Evolutionary conservation across 495 filamentous ascomycete species (phyloP), one percentile per base, ranked within the genome.

Genomic region (Tuber melanosporum): DNA sequence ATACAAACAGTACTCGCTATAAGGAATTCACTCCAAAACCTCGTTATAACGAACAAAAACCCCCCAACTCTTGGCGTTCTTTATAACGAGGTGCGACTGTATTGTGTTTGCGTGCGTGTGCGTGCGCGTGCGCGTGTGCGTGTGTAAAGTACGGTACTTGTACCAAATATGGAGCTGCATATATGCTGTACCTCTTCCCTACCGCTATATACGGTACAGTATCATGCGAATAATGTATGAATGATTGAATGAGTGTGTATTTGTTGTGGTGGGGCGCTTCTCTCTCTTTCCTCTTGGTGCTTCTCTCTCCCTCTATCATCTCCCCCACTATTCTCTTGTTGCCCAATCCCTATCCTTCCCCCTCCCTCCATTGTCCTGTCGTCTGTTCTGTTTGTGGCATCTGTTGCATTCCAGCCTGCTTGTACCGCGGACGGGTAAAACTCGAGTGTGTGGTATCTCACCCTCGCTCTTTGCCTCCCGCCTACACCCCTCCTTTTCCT

Each of bases 381-480:
- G 57, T 66, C 26, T 36, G n/a, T 66, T 66, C 57, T 66, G 57
- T 66, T 66, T 66, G 57, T 66, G 57, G 57, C 26, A 66, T 66
- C 32, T 66, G 57, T 66, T 66, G 57, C 57, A 66, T 66, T 66
- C 26, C 14, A 66, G 57, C 57, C 57, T 66, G 57, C 57, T 36
- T 66, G 57, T 66, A 66, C 57, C 57, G 57, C 57, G 57, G 32
- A 66, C 57, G 32, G 32, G 57, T 66, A 36, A 66, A 36, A 66
- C 57, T 66, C 14, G 57, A 66, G 57, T 19, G 52, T 62, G 57
- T 66, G 57, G 26, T 66, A 66, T 66, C 57, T 66, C 26, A 66
- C 57, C 12, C 57, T 66, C 57, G 17, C 57, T 73, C 74, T 66
- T n/a, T 75, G 74, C 77, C 80, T 43, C 74, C 57, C 70, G 41